Base-by-base conservation (phyloP, 2,329 filamentous ascomycete genomes). In the Aspergillus puulaauensis region DNA sequence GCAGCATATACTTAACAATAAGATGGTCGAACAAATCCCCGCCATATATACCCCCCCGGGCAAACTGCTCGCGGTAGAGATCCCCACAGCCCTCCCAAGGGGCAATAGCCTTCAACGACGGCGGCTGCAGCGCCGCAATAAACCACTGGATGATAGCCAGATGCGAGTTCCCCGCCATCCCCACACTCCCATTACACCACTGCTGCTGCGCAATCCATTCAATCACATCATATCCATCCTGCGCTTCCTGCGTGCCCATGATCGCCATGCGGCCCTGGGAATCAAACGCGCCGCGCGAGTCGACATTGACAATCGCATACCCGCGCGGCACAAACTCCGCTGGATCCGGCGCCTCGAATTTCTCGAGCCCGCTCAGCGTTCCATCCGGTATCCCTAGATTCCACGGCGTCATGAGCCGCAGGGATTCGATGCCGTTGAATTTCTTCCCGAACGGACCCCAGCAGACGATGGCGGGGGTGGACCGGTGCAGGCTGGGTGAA, bases 1-100 rank as follows among this genome's bases (percentile, higher is more conserved):
- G 71, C 31, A 77, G 63, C 49, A 75, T 74, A 47, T 70, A 67
- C 21, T 73, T 70, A 15, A 71, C 68, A 52, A 77, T 77, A 1
- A 55, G 39, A 19, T 74, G 68, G 53, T 78, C 75, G 52, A 78
- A 79, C 67, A 71, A 56, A 58, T 66, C 31, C 51, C 59, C 14
- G 0, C 47, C 47, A n/a, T 57, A 57, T 8, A 54, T 51, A 33
- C 79, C 78, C n/a, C 79, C 79, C 6, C 79, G 73, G 21, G 69
- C 71, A 57, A 80, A 76, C 21, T 76, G 72, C 60, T 82, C 79
- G 2, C 78, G 73, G 58, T 79, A 82, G 2, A 80, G 60, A 60
- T 82, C 80, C 0, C 72, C 72, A 46, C 68, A 75, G 11, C 58
- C 79, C 63, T 82, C 80, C 77, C 77, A 78, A 48, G 70, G 81